Base-by-base conservation (phyloP, 2,329 filamentous ascomycete genomes). In the Gremmenia infestans region DNA sequence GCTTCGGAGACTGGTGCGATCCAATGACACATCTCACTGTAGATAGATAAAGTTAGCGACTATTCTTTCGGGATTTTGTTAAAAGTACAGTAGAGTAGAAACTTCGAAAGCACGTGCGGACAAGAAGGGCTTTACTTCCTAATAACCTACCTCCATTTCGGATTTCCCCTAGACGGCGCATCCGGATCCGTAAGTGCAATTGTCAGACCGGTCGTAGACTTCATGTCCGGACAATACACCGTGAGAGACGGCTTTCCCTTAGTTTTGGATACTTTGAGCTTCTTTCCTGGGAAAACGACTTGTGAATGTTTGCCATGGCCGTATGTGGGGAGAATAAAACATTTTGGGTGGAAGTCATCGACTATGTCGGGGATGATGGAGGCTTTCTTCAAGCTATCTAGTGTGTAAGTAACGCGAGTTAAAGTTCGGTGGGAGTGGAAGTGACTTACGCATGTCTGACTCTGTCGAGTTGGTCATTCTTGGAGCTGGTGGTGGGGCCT, bases 151-250 rank as follows among this genome's bases (percentile, higher is more conserved):
- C 25, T 74, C 79, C 78, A 82, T 53, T 79, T 72, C 1, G 80
- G 79, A 57, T 83, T 67, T 1, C 76, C 69, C 45, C 76, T 74
- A 8, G 74, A 78, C 2, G 78, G 79, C n/a, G 81, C 81, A 67
- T 84, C 81, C 0, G 81, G 81, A 63, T 84, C 81, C 1, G 80
- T 82, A 4, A 83, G 70, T 11, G 75, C 73, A 50, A 83, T 58
- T 4, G 76, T 76, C 56, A 81, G 77, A 40, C 63, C 60, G 2
- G 50, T 22, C 9, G 61, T 64, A 4, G 50, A 40, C 12, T 54
- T 35, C 2, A 59, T 47, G 5, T 62, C 48, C 6, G 67, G 66
- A 54, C 67, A 68, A 23, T 59, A 64, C 25, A 72, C 63, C n/a
- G 59, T 65, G 40, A 72, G 45, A 0, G 52, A 49, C 7, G 70